Base-by-base conservation (phyloP, 768 basidiomycete species). In the Leccinellum luteum region DNA sequence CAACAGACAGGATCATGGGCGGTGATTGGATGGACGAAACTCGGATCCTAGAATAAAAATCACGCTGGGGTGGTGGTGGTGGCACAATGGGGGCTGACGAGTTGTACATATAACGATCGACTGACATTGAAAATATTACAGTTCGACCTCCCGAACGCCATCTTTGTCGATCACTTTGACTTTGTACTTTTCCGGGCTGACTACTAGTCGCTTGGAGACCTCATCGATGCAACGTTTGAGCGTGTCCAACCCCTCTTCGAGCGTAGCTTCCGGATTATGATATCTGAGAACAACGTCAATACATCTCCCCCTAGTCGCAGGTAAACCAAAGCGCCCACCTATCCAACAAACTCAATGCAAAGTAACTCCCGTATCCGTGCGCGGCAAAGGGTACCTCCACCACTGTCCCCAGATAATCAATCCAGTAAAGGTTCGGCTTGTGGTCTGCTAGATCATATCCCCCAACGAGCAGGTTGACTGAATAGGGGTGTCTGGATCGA, bases 361-460 rank as follows among this genome's bases (percentile, higher is more conserved):
- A 97, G 75, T 94, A 97, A 55, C 87, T 82, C 45, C 94, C 97
- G 69, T 98, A 94, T 3, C 97, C 97, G 68, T 98, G 96, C 1
- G 94, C 94, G 15, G 86, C 94, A 70, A 94, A 99, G 0, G 94
- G 94, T 13, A 97, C 89, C 55, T 86, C 83, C 3, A 87, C 83
- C 68, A 90, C 81, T 6, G 97, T 96, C 25, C 97, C 97, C 31
- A 97, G 81, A 73, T 96, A 94, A 77, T 99, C 97, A 58, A 98
- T 80, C 94, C 95, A 98, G 78, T 95, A 97, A 13, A 96, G 79
- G 61, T 85, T 84, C 6, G 95, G 93, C 15, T 77, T 77, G 61
- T 83, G 67, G 7, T 82, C 81, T 41, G 90, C 84, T 53, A 83
- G 83, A 73, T 99, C 97, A 72, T 86, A 98, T 14, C 97, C 97